These are phyloP conservation scores for Candida yuanshanica DNA, from an alignment of 805 yeast genomes.

Conservation along the genomic window DNA sequence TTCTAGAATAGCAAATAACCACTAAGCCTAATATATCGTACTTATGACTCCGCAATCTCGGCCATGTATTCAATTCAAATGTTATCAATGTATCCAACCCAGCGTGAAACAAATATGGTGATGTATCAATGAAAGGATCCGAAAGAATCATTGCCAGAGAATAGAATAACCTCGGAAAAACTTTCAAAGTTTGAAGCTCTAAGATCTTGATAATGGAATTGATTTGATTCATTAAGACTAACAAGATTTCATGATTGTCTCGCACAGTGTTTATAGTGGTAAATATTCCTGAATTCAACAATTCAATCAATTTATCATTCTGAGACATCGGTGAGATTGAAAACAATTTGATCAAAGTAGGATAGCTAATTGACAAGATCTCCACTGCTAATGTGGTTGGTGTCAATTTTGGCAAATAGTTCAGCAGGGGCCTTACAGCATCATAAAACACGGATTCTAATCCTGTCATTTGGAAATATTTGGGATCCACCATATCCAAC, in stretches of 20 bases:
- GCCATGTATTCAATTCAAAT: slow-evolving; percentile 19
- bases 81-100: slow-evolving; percentile 11
- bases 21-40: slow-evolving; percentile 20
- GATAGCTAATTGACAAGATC: slow-evolving; percentile 14
- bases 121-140: slow-evolving; percentile 19
- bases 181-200: slow-evolving; percentile 5
- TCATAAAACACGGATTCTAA: slow-evolving; percentile 14
- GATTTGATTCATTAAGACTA: slow-evolving; percentile 8
- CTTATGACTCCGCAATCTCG: slow-evolving; percentile 13
- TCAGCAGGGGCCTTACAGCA: slow-evolving; percentile 18
- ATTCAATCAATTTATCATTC: slow-evolving; percentile 6
- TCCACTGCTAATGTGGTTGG: slow-evolving; percentile 14
- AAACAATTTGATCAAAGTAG: slow-evolving; percentile 11
- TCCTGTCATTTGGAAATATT: slow-evolving; percentile 16
- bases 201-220: slow-evolving; percentile 6
- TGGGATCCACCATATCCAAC: slow-evolving; percentile 12
- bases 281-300: slow-evolving; percentile 17
- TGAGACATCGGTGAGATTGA: not conserved
- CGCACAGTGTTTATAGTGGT: slow-evolving; percentile 13
- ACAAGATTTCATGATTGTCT: slow-evolving; percentile 15
- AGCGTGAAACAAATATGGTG: slow-evolving; percentile 8
- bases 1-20: slow-evolving; percentile 10
- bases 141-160: slow-evolving; percentile 16
- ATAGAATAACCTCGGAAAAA: slow-evolving; percentile 18
- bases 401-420: slow-evolving; percentile 22